Base-by-base conservation (phyloP, 371 early-diverging fungal genomes). In the Rhizopus microsporus region DNA sequence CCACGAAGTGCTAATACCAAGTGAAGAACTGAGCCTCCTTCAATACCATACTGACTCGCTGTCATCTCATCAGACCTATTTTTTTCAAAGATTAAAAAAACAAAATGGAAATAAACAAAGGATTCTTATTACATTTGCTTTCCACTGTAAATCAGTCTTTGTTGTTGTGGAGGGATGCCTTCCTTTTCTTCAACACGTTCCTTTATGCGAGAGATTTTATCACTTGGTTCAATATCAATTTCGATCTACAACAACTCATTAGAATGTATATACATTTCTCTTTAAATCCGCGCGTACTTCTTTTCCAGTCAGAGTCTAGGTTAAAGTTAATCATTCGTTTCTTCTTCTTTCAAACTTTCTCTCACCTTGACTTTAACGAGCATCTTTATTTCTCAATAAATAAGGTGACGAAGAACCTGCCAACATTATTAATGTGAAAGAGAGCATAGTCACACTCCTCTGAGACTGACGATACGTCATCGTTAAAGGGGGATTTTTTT, bases 1-100 rank as follows among this genome's bases (percentile, higher is more conserved):
- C 99, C 99, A 74, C 99, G 93, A 54, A 99, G 88, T 31, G 99
- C 96, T 61, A 99, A 81, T 10, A 99, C 98, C 77, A 99, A 84
- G 75, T 99, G 99, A 44, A 99, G 82, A 13, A 97, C 94, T 10
- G 90, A 90, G 30, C 96, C 98, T 45, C 90, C 92, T 60, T 83
- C 85, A 61, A 98, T 88, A 57, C 80, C 81, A 72, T 91, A 94
- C 16, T 92, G 88, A 0, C 60, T 63, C 1, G 92, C 91, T 9
- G 86, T 84, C 66, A 90, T 90, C 9, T 95, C 92, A 63, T 97
- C 97, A 46, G 88, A 77, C 94, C 94, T 95, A 51, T 39, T 16
- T 47, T 48, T 38, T 30, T 43, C 23, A 57, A 30, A 29, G 23
- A 39, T 5, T 6, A 45, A 52, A 16, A 16, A 0, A 35, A 42